Percentiles rank a stretch among this genome's conserved stretches.
phyloP scores from a whole-genome alignment of 148 eudicot species.

The Cornus suecica region DNA sequence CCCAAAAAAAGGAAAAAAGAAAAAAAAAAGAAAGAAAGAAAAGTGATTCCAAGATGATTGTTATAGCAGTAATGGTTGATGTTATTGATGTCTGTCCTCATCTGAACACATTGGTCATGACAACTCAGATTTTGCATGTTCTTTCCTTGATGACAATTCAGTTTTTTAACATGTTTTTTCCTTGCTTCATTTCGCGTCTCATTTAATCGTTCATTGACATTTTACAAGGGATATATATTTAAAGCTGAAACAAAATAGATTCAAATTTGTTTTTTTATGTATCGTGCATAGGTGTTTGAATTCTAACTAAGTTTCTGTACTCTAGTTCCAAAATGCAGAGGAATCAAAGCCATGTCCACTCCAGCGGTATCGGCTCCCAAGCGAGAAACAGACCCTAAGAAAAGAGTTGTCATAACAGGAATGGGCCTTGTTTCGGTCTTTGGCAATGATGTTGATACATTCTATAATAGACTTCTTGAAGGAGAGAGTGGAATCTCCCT shows the following conservation, averaged over 20 bases:
- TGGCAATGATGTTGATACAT: constrained; percentile 36
- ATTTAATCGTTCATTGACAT: not conserved
- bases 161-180: no score
- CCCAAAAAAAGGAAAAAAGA: no score
- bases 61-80: no score
- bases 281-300: not conserved
- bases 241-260: no score
- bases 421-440: constrained; percentile 49
- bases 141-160: no score
- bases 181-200: not conserved
- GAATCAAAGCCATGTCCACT: constrained; percentile 36
- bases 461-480: constrained; percentile 37
- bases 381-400: constrained; percentile 45
- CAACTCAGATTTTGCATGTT: no score
- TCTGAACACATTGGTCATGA: no score
- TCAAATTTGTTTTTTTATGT: not conserved
- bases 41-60: no score
- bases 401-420: constrained; percentile 46
- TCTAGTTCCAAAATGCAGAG: constrained; percentile 28
- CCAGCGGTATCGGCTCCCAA: constrained; percentile 39
- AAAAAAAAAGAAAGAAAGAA: no score
- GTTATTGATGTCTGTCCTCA: no score
- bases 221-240: not conserved
- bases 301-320: not conserved
- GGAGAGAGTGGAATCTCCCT: constrained; percentile 39